phyloP scores from a whole-genome alignment of 495 filamentous ascomycete species.

The Talaromyces wortmannii region DNA sequence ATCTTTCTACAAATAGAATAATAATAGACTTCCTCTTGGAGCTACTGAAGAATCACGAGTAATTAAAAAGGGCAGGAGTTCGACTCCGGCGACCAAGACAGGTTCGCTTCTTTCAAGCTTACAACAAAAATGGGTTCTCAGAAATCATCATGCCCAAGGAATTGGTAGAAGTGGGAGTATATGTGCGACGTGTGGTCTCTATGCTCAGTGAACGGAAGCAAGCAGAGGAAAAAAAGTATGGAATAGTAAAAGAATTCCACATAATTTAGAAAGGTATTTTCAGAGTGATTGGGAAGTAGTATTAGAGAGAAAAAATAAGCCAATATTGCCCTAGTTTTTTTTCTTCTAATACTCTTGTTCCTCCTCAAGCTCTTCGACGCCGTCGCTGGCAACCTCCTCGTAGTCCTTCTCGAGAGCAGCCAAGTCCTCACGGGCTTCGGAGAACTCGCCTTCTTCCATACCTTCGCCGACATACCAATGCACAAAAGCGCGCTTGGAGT shows the following conservation, averaged over 20 bases:
- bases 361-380: constrained; percentile 53
- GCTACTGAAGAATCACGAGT: too few relatives aligned
- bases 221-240: neutral
- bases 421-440: constrained; percentile 83
- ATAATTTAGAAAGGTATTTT: neutral
- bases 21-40: neutral
- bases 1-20: neutral
- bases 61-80: neutral
- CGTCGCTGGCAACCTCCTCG: constrained; percentile 81
- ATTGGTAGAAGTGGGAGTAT: neutral
- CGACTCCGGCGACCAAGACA: neutral
- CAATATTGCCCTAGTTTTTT: neutral
- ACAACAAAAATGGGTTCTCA: neutral
- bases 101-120: neutral
- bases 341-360: constrained; percentile 62
- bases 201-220: neutral
- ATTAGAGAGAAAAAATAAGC: neutral
- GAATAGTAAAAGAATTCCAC: neutral
- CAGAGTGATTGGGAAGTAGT: neutral
- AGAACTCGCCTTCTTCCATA: constrained; percentile 95
- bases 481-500: constrained; percentile 90
- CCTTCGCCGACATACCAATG: constrained; percentile 96
- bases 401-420: constrained; percentile 89
- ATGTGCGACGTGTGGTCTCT: constrained; percentile 1
- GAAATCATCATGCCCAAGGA: neutral